Base-by-base conservation (phyloP, 1,284 basidiomycete genomes). In the Wolfiporia cocos region DNA sequence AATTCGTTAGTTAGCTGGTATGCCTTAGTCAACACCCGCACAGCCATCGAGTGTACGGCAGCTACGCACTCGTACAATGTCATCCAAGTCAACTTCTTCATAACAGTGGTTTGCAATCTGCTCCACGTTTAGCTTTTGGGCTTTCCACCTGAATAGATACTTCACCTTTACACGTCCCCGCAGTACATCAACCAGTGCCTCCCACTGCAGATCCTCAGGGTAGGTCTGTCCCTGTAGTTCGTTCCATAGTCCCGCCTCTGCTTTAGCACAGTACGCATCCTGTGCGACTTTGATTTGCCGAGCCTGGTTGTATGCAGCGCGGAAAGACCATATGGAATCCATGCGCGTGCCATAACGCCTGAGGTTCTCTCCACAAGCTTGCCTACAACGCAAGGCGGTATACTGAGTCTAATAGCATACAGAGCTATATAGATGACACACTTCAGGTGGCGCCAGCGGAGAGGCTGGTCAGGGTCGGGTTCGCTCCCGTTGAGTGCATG, bases 131-230 rank as follows among this genome's bases (percentile, higher is more conserved):
- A 24, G 32, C 17, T n/a, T 3, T 21, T 19, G 14, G 20, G 17
- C 3, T 22, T 34, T 10, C 31, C 7, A 17, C 17, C 31, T 33
- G 17, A 10, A 3, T 12, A 18, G 28, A 24, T 29, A 30, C 18
- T 49, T 22, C 46, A 78, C 82, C 70, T 86, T 87, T 48, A 88
- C 86, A 18, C 73, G 70, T 7, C 82, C 88, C 35, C 93, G 71
- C 19, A 96, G 70, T 5, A 93, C 87, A 50, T 94, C 92, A 4
- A 93, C 86, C 7, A 95, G 68, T 10, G 81, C 82, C 56, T 95
- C 92, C 77, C 85, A 89, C 56, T 90, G 74, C 33, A 92, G 67
- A 31, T 80, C 76, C 39, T 90, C 80, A 0, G 92, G 92, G 62
- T 88, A 92, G 1, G 73, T 75, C 18, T 81, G 66, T 5, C 63